phyloP scores from a whole-genome alignment of 2,329 filamentous ascomycete species.

The Pseudonectria foliicola region DNA sequence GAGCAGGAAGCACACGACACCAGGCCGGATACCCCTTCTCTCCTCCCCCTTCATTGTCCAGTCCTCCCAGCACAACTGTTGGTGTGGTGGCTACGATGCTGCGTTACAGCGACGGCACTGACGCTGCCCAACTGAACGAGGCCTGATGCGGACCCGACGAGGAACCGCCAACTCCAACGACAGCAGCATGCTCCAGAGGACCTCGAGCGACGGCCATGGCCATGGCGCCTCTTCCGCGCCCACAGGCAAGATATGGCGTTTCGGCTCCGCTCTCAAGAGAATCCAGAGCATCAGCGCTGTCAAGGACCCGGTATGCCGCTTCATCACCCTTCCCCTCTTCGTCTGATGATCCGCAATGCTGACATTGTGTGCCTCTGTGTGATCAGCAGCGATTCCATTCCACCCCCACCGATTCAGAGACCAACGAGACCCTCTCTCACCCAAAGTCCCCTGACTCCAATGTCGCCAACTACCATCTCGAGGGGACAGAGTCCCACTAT shows the following conservation, averaged over 20 bases:
- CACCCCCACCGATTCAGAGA: conserved; percentile 16
- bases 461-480: conserved; percentile 17
- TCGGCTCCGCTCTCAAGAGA: conserved; percentile 13
- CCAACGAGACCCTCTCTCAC: conserved; percentile 22
- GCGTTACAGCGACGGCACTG: conserved; percentile 17
- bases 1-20: too few species aligned
- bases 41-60: too few species aligned
- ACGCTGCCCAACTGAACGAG: conserved; percentile 16
- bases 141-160: conserved; percentile 18
- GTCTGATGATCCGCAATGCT: background rate
- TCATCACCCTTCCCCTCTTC: background rate
- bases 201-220: conserved; percentile 21
- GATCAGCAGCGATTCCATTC: conserved; percentile 4
- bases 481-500: conserved; percentile 26
- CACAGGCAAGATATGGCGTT: conserved; percentile 15
- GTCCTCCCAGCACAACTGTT: too few species aligned
- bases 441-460: conserved; percentile 18
- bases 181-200: conserved; percentile 25
- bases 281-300: conserved; percentile 13
- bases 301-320: conserved; percentile 14
- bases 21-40: too few species aligned
- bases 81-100: conserved; percentile 17
- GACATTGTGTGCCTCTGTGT: background rate
- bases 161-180: conserved; percentile 9
- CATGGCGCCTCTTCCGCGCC: conserved; percentile 9